Evolutionary conservation across 2,329 filamentous ascomycete species (phyloP), one percentile per base, ranked within the genome.

Genomic region (Alternaria gansuensis): DNA sequence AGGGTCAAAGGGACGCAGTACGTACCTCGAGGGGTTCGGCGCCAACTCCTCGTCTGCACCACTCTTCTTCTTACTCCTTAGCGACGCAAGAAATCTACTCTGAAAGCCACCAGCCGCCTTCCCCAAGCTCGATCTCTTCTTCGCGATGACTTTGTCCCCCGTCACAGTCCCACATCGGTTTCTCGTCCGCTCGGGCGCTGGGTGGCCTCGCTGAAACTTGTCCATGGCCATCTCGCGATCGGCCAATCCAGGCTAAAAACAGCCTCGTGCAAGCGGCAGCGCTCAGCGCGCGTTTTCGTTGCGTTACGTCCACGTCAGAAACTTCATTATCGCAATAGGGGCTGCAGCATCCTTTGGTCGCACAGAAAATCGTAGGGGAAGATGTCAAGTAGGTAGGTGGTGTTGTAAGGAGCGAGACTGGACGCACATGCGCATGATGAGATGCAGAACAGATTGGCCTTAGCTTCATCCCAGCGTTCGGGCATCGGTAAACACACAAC

Each of bases 91-190:
- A 54, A 76, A 52, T 53, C 65, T 71, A 58, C 59, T 71, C 60
- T 75, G 72, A 29, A 75, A 68, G 46, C 65, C 71, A 52, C 71
- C 73, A 11, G 74, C 74, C 51, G 73, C 72, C 46, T 68, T 65
- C 13, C 73, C 69, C 51, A 75, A 64, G 48, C 72, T 75, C 51
- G 68, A 66, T 57, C 67, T 67, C 61, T 75, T 75, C 59, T 64
- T 72, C 51, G 62, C 61, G 46, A 68, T 64, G 3, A 49, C 60
- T 55, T 61, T 64, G 52, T 57, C 54, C n/a, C 43, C 58, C 52
- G 60, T 34, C 37, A 64, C 65, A 56, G 51, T 51, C 45, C 56
- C 54, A 53, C 56, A 59, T 41, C 64, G 59, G 45, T 48, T 61
- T 46, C 64, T 65, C 33, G 59, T 56, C 43, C 62, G 63, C 44